Conservation (phyloP, 129 eudicot genomes). For the Saussurea involucrata region DNA sequence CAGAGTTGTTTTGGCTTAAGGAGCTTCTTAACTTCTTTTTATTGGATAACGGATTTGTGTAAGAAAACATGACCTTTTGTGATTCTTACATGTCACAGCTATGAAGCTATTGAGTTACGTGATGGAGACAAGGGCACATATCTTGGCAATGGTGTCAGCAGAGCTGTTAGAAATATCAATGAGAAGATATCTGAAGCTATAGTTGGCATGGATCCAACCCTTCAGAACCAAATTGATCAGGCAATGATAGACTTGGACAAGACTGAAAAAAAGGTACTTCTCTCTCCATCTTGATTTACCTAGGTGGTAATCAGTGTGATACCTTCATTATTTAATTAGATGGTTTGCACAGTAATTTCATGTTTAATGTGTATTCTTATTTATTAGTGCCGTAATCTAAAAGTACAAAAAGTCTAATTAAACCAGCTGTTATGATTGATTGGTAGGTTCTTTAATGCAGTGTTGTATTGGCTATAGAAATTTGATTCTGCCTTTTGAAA, state of each 20-base stretch:
- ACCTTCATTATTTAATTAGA: neutral
- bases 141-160: constrained; percentile 87
- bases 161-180: constrained; percentile 82
- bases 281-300: neutral
- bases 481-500: neutral
- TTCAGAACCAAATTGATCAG: constrained; percentile 90
- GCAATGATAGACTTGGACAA: constrained; percentile 96
- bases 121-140: constrained; percentile 86
- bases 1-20: neutral
- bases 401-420: neutral
- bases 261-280: constrained; percentile 81
- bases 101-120: constrained; percentile 91
- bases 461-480: neutral
- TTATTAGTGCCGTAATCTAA: neutral
- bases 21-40: neutral
- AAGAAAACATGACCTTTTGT: constrained; percentile 6
- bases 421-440: neutral
- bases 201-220: constrained; percentile 96
- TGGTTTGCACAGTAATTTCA: neutral
- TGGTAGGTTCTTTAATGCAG: neutral
- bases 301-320: constrained; percentile 1
- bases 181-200: constrained; percentile 93
- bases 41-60: neutral
- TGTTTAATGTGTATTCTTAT: neutral
- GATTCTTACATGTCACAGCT: constrained; percentile 44